Conservation (phyloP, 2,329 filamentous ascomycete species). For the Trichoderma asperellum region DNA sequence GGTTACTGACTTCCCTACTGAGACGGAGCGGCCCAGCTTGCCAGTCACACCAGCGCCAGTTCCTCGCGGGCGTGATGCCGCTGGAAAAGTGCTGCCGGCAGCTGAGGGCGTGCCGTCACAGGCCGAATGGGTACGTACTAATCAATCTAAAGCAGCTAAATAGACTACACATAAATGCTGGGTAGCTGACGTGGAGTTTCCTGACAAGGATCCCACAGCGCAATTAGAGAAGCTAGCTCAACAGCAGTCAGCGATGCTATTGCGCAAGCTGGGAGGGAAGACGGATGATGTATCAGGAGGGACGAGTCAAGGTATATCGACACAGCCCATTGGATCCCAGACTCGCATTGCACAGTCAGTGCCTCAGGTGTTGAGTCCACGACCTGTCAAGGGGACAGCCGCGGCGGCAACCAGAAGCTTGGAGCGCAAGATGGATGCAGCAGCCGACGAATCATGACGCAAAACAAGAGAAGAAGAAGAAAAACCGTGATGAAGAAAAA, state of each 20-base stretch:
- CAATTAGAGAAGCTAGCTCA: slow-evolving; percentile 72
- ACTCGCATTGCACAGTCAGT: slow-evolving; percentile 37
- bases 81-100: slow-evolving; percentile 65
- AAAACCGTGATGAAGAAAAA: background rate
- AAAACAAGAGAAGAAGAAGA: background rate
- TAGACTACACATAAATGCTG: slow-evolving; percentile 59
- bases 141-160: slow-evolving; percentile 52
- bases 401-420: slow-evolving; percentile 39
- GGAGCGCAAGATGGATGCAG: slow-evolving; percentile 38
- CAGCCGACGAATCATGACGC: slow-evolving; percentile 7
- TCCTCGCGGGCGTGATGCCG: slow-evolving; percentile 59
- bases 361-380: slow-evolving; percentile 45
- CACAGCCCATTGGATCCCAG: slow-evolving; percentile 43
- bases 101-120: slow-evolving; percentile 86
- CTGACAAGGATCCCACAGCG: slow-evolving; percentile 67
- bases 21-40: slow-evolving; percentile 80
- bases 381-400: slow-evolving; percentile 48
- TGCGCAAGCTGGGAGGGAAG: slow-evolving; percentile 54
- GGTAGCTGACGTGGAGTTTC: slow-evolving; percentile 56
- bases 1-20: slow-evolving; percentile 85
- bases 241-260: slow-evolving; percentile 66
- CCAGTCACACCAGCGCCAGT: slow-evolving; percentile 89
- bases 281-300: slow-evolving; percentile 35
- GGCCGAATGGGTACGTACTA: slow-evolving; percentile 90
- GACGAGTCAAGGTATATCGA: slow-evolving; percentile 51